Conservation (phyloP, 2,329 filamentous ascomycete species). For the Sporothrix mexicana region DNA sequence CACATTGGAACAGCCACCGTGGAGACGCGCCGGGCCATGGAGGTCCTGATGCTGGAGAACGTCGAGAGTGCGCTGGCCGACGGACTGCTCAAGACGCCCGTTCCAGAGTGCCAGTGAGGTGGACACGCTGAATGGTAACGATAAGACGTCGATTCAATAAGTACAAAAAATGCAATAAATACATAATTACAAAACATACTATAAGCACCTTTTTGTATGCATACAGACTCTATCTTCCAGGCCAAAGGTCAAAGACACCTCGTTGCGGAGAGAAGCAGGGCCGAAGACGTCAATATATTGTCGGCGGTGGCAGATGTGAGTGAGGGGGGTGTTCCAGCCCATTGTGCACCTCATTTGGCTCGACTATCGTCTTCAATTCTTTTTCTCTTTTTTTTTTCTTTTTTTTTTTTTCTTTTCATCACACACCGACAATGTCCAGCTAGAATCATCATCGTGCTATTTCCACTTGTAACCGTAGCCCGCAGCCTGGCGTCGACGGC, state of each 20-base stretch:
- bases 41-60: conserved; percentile 28
- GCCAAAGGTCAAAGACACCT: too few relatives aligned
- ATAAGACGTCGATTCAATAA: too few relatives aligned
- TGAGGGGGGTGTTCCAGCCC: background rate
- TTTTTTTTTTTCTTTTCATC: background rate
- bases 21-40: conserved; percentile 53
- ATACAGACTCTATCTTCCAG: too few relatives aligned
- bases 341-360: background rate
- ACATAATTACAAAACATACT: too few relatives aligned
- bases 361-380: background rate
- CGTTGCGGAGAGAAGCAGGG: too few relatives aligned
- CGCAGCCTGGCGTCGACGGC: background rate
- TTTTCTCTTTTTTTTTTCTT: too few relatives aligned
- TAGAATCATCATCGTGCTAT: background rate
- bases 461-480: background rate
- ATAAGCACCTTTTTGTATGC: too few relatives aligned
- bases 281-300: too few relatives aligned
- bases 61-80: conserved; percentile 38
- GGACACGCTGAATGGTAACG: too few relatives aligned
- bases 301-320: too few relatives aligned
- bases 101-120: conserved; percentile 33
- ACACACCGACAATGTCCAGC: background rate
- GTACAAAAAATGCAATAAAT: too few relatives aligned
- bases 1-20: conserved; percentile 86
- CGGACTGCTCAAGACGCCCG: conserved; percentile 8